Evolutionary conservation across 2,329 filamentous ascomycete species (phyloP), one percentile per base, ranked within the genome.

Genomic region (Phyllosticta citriasiana): DNA sequence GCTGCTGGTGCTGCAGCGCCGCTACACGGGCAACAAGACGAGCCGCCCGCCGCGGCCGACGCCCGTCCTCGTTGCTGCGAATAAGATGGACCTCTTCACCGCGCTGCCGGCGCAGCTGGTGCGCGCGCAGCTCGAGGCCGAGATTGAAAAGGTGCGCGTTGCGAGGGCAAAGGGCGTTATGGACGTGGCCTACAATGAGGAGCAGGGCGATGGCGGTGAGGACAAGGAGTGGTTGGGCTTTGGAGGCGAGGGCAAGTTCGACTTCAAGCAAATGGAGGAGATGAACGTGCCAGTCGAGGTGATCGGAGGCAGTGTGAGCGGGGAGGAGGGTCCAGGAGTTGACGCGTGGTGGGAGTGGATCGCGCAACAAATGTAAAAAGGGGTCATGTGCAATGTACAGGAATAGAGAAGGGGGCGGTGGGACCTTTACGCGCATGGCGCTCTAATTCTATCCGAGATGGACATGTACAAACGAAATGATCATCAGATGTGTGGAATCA

Each of bases 1-100:
- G 0, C 82, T 99, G n/a, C 80, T 97, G 2, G 73, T 83, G 2
- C 79, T 99, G 62, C 94, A 97, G 77, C 88, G 87, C 74, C 82
- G 87, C 55, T 82, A 85, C 56, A 82, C 83, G 30, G 75, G 75
- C 63, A 73, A 76, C 50, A 85, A 81, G 64, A 80, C 80, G 1
- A 78, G 80, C 54, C 86, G 84, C 67, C 79, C 78, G 0, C 81
- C 83, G 0, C 76, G 79, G 24, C 79, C 83, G 24, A 80, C 94
- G 8, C 86, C 89, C 0, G 81, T 99, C 7, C 80, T 99, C 40
- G 79, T 99, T 35, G 92, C 91, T 1, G 92, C 91, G 59, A 99
- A 97, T 76, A 99, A 99, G 80, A 83, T 91, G 71, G 94, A 99
- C 73, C 80, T 99, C 0, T 99, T 99, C 72, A 97, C 94, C 0